These are phyloP conservation scores for Lolium multiflorum DNA, from an alignment of 176 grass and related monocot genomes.

Conservation along the genomic window DNA sequence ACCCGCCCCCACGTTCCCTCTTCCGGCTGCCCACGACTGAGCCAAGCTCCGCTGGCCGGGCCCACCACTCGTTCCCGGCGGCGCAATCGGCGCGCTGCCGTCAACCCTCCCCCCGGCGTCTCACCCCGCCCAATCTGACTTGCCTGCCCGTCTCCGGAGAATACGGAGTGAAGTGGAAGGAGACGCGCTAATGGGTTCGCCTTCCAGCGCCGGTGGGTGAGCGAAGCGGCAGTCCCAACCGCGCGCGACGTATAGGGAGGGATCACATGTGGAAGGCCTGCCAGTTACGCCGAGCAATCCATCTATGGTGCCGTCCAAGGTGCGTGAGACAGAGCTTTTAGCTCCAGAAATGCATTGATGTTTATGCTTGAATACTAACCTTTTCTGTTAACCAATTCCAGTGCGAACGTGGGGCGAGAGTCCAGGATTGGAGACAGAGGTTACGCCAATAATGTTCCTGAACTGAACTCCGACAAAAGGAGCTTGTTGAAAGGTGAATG, in stretches of 20 bases:
- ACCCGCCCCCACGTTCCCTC: not conserved
- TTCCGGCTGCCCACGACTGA: not conserved
- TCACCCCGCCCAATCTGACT: not conserved
- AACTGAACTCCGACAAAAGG: not conserved
- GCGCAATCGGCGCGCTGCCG: not conserved
- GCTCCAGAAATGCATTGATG: not conserved
- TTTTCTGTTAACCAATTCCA: not conserved
- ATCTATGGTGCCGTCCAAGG: constrained; percentile 33
- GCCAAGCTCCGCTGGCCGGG: not conserved
- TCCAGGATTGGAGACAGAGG: not conserved
- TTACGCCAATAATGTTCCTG: constrained; percentile 18
- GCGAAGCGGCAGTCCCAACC: not conserved
- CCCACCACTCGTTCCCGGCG: not conserved
- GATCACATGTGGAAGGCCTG: constrained; percentile 47
- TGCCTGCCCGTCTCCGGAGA: not conserved
- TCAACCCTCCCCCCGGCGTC: not conserved
- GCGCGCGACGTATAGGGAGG: not conserved
- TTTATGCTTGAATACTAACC: not conserved
- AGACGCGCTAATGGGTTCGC: not conserved
- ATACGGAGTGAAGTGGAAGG: not conserved
- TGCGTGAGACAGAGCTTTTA: constrained; percentile 17
- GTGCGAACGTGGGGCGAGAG: not conserved
- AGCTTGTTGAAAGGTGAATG: constrained; percentile 19
- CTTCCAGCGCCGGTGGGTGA: not conserved
- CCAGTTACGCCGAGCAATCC: constrained; percentile 31